Evolutionary conservation across 331 rosid genomes (phyloP), one percentile per base, ranked within the genome.

Genomic region (Erythrophleum ivorense): DNA sequence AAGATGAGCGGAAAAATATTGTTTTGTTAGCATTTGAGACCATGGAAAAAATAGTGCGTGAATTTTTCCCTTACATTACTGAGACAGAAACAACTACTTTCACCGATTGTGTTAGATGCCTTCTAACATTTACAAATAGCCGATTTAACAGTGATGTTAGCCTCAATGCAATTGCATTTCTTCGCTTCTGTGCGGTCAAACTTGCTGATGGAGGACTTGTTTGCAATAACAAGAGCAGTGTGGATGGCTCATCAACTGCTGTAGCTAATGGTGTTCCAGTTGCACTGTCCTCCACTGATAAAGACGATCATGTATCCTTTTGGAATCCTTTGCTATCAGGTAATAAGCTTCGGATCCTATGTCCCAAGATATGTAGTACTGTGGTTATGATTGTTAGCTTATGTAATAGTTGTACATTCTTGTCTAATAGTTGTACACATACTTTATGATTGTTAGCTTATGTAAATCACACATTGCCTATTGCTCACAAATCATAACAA

Each of bases 91-190:
- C 94, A 10, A 80, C 83, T 78, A 94, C 97, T 76, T 96, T 96
- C 85, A 94, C 99, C 3, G 99, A 96, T 84, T 96, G 99, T 74
- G 99, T 96, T 80, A 90, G 86, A 80, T 96, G 99, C 91, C 98
- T 96, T 85, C 81, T 96, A 83, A 90, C 99, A 79, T 96, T 96
- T 91, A 96, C 98, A 5, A 94, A 89, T 82, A 96, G 98, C 90
- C 91, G 97, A 84, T 96, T 96, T 87, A 96, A 92, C 69, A 96
- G 98, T 85, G 99, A 96, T 82, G 97, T 96, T 84, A 96, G 99
- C 92, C 95, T 96, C 91, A 96, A 96, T 85, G 99, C 99, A 79
- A 96, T 96, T 84, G 99, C 99, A n/a, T 96, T 96, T 89, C 97
- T 96, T 75, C 99, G 99, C 67, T 94, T 91, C 83, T 96, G 99